Conservation (phyloP, 495 filamentous ascomycete species). For the Aspergillus saccharolyticus region DNA sequence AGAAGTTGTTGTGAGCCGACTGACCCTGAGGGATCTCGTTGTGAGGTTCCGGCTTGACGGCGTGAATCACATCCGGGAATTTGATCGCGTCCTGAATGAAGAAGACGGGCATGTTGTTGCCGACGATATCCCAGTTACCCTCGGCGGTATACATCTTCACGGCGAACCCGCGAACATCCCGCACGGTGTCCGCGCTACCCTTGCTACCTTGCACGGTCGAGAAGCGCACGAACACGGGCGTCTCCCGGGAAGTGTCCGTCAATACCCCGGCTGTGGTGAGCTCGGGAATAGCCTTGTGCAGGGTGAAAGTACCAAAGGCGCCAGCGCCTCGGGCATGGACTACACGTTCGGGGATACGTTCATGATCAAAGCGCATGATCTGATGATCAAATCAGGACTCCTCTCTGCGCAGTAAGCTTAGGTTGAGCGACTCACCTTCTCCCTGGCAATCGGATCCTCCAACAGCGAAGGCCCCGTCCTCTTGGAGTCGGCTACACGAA, state of each 20-base stretch:
- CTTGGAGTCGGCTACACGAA: conserved; percentile 56
- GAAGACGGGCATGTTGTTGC: conserved; percentile 72
- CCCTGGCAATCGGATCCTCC: conserved; percentile 75
- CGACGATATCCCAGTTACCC: conserved; percentile 65
- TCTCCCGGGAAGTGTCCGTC: conserved; percentile 74
- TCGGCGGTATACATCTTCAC: conserved; percentile 64
- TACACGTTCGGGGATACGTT: conserved; percentile 83
- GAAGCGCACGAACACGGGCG: conserved; percentile 76
- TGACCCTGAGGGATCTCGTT: conserved; percentile 64
- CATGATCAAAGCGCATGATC: conserved; percentile 81
- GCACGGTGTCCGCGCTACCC: conserved; percentile 74
- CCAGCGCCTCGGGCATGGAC: conserved; percentile 82
- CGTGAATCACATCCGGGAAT: conserved; percentile 70
- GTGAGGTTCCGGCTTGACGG: conserved; percentile 77
- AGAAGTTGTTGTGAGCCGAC: conserved; percentile 59
- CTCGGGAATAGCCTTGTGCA: conserved; percentile 64
- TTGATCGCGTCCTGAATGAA: conserved; percentile 71
- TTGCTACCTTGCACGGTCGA: conserved; percentile 76
- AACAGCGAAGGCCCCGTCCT: conserved; percentile 67
- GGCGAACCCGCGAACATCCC: conserved; percentile 79
- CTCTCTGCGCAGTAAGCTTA: neutral
- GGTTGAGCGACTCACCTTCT: conserved; percentile 56
- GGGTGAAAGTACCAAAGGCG: conserved; percentile 78
- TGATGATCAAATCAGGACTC: conserved; percentile 21
- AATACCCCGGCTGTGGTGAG: conserved; percentile 67